Conservation (phyloP, 2,329 filamentous ascomycete genomes). For the Pseudogymnoascus sp. region DNA sequence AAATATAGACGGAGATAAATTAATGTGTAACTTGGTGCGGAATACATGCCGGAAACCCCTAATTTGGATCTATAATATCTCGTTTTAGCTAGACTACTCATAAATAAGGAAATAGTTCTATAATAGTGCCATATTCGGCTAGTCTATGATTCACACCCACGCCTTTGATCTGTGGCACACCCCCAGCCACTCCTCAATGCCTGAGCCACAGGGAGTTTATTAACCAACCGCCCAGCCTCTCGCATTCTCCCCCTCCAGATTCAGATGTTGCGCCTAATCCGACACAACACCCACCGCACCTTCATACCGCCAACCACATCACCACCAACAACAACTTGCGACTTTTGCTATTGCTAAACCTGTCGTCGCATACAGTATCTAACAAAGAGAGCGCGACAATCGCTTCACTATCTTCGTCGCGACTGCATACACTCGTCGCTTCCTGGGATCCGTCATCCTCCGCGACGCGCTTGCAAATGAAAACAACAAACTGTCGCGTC, state of each 20-base stretch:
- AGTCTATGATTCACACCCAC: background rate
- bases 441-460: background rate
- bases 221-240: constrained; percentile 11
- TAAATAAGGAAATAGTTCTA: background rate
- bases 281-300: background rate
- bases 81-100: background rate
- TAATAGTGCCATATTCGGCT: background rate
- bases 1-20: background rate
- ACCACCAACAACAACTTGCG: constrained; percentile 11
- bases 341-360: background rate
- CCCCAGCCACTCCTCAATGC: background rate
- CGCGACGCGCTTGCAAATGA: constrained; percentile 12
- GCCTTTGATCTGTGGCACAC: background rate
- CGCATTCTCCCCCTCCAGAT: constrained; percentile 17
- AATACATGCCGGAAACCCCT: background rate
- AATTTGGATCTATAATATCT: background rate
- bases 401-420: background rate
- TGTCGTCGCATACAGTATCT: background rate
- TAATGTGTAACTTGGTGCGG: background rate
- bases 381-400: background rate
- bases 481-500: constrained; percentile 12
- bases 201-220: constrained; percentile 17
- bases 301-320: background rate
- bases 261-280: constrained; percentile 13
- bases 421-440: background rate